phyloP scores from a whole-genome alignment of 805 yeast genomes.

The Ogataea zsoltii region DNA sequence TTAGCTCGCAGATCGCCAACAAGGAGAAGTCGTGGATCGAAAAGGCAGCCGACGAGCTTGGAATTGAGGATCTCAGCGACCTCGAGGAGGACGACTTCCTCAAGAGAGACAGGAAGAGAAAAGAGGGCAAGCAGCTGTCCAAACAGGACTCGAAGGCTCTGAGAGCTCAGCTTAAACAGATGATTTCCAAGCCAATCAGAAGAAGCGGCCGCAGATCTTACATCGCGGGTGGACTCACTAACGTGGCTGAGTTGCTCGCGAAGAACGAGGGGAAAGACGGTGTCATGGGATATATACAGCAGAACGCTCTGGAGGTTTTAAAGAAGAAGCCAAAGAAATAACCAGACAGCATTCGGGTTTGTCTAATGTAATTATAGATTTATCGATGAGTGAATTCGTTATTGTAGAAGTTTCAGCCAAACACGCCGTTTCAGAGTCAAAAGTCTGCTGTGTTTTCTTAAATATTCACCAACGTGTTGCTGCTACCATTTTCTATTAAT shows the following conservation, averaged over 20 bases:
- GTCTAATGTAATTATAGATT: too few relatives aligned
- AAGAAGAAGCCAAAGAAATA: constrained; percentile 30
- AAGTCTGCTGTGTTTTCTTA: too few relatives aligned
- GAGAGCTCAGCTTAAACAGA: constrained; percentile 52
- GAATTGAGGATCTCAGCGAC: constrained; percentile 69
- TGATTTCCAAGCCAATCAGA: constrained; percentile 56
- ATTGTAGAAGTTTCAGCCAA: too few relatives aligned
- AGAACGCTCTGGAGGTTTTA: constrained; percentile 67
- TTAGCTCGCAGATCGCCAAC: constrained; percentile 50
- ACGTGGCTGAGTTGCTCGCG: constrained; percentile 74
- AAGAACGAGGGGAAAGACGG: constrained; percentile 53
- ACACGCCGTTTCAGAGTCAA: too few relatives aligned
- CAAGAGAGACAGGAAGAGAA: constrained; percentile 60
- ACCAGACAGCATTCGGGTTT: too few relatives aligned
- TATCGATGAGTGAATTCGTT: too few relatives aligned
- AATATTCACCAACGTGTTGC: too few relatives aligned
- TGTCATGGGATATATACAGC: constrained; percentile 68
- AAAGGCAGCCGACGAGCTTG: constrained; percentile 92
- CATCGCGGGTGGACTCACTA: constrained; percentile 74
- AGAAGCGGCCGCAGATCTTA: constrained; percentile 69
- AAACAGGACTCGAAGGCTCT: constrained; percentile 48
- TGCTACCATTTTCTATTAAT: too few relatives aligned
- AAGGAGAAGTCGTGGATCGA: constrained; percentile 81
- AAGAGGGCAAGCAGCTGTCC: constrained; percentile 51
- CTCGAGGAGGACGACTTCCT: constrained; percentile 70